phyloP scores from a whole-genome alignment of 495 filamentous ascomycete genomes.

The Bryoglossum gracile region DNA sequence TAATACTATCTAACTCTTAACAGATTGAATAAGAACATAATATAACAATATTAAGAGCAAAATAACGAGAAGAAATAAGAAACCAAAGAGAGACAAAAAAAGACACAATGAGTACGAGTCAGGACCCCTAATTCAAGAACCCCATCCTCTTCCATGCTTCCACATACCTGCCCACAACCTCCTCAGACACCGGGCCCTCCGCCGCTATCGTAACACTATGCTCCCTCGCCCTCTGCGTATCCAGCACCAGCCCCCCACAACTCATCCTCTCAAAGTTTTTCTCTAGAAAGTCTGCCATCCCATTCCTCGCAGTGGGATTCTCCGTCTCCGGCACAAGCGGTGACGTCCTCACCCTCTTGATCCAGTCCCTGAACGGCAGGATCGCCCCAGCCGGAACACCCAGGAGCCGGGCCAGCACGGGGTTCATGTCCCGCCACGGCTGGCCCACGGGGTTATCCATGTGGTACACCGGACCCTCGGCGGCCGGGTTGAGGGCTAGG shows the following conservation, averaged over 20 bases:
- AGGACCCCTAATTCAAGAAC: too few relatives aligned
- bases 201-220: conserved; percentile 35
- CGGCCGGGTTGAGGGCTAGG: conserved; percentile 25
- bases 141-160: conserved; percentile 32
- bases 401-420: conserved; percentile 36
- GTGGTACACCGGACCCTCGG: conserved; percentile 41
- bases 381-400: conserved; percentile 30
- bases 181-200: conserved; percentile 32
- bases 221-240: conserved; percentile 31
- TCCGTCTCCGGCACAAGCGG: conserved; percentile 25
- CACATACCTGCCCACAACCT: conserved; percentile 35
- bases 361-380: conserved; percentile 42
- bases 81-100: too few relatives aligned
- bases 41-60: too few relatives aligned
- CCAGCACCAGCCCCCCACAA: conserved; percentile 44
- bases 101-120: too few relatives aligned
- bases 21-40: too few relatives aligned
- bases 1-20: too few relatives aligned
- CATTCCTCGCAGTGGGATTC: conserved; percentile 43
- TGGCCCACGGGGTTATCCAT: conserved; percentile 48
- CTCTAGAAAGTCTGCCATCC: conserved; percentile 44
- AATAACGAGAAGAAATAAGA: too few relatives aligned
- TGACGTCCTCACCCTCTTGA: conserved; percentile 32
- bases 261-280: conserved; percentile 45
- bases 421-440: conserved; percentile 38